Conservation (phyloP, 2,329 filamentous ascomycete genomes). For the Mycocentrospora acerina region DNA sequence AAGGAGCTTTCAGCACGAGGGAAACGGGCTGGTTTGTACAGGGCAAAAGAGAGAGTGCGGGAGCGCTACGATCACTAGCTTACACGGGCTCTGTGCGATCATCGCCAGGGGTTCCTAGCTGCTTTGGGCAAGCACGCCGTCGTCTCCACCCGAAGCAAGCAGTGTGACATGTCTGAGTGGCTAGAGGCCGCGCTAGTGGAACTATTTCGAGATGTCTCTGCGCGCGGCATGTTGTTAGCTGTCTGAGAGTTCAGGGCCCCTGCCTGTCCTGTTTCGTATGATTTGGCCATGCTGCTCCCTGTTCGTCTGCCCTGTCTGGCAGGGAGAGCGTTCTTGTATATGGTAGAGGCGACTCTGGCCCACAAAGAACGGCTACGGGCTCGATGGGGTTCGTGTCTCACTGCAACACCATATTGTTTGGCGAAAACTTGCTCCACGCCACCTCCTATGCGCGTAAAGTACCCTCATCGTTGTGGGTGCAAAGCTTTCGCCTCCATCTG, state of each 20-base stretch:
- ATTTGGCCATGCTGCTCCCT: no score
- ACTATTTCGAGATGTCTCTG: no score
- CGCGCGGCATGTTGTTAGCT: no score
- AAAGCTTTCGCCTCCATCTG: conserved; percentile 10
- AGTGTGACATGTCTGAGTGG: conserved; percentile 2
- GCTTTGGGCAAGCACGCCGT: conserved; percentile 16
- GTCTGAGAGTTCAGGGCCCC: background rate
- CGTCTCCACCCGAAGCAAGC: conserved; percentile 10
- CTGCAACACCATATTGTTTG: no score
- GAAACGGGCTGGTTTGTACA: conserved; percentile 25
- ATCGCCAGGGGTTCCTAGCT: conserved; percentile 19
- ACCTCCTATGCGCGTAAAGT: background rate
- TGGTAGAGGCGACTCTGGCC: no score
- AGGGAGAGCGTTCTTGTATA: no score
- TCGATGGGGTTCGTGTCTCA: no score
- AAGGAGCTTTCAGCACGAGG: conserved; percentile 15
- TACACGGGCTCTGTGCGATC: conserved; percentile 18
- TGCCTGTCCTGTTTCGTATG: conserved; percentile 6
- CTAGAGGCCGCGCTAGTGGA: no score
- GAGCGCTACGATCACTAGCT: conserved; percentile 14
- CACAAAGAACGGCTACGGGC: no score
- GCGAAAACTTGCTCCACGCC: no score
- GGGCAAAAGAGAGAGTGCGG: conserved; percentile 14
- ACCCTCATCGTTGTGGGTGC: conserved; percentile 8
- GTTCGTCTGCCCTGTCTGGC: no score